Evolutionary conservation across 805 yeast genomes (phyloP).

Genomic region (Lachancea waltii): DNA sequence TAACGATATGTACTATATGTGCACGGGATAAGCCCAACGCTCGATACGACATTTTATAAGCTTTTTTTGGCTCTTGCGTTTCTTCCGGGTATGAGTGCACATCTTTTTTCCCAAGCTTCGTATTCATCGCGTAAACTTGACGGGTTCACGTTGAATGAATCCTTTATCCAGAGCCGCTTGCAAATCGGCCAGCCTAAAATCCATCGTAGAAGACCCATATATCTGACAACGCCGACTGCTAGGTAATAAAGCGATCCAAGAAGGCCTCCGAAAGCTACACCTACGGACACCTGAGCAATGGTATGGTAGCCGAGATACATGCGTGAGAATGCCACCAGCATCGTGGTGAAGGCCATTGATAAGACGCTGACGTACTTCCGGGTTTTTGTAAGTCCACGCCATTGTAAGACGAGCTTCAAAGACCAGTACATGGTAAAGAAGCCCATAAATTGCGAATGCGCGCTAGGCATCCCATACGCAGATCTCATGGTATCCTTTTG

Average conservation of each 20-base stretch:
- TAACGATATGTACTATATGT: background rate
- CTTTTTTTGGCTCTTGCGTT: background rate
- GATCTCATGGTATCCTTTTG: conserved; percentile 40
- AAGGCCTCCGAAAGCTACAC: conserved; percentile 54
- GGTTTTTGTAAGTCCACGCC: conserved; percentile 33
- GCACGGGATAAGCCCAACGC: background rate
- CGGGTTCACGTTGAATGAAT: conserved; percentile 47
- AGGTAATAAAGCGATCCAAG: conserved; percentile 55
- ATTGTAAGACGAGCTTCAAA: conserved; percentile 38
- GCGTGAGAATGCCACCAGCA: conserved; percentile 58
- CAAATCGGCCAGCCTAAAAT: conserved; percentile 52
- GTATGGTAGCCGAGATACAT: conserved; percentile 77
- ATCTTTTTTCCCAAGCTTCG: conserved; percentile 29
- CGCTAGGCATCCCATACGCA: conserved; percentile 94
- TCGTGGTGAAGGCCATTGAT: conserved; percentile 25
- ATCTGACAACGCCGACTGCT: conserved; percentile 49
- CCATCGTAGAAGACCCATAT: conserved; percentile 62
- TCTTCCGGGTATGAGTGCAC: conserved; percentile 1
- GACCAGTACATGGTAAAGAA: conserved; percentile 57
- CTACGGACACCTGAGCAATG: conserved; percentile 64
- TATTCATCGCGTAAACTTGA: conserved; percentile 44
- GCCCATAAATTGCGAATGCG: conserved; percentile 95
- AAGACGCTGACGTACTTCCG: conserved; percentile 31
- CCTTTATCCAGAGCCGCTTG: conserved; percentile 49
- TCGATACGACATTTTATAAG: background rate